Percentiles rank a stretch among this genome's conserved stretches.
These are phyloP conservation scores for Colletotrichum tropicale DNA, from an alignment of 2,329 filamentous ascomycete species.

Conservation along the genomic window DNA sequence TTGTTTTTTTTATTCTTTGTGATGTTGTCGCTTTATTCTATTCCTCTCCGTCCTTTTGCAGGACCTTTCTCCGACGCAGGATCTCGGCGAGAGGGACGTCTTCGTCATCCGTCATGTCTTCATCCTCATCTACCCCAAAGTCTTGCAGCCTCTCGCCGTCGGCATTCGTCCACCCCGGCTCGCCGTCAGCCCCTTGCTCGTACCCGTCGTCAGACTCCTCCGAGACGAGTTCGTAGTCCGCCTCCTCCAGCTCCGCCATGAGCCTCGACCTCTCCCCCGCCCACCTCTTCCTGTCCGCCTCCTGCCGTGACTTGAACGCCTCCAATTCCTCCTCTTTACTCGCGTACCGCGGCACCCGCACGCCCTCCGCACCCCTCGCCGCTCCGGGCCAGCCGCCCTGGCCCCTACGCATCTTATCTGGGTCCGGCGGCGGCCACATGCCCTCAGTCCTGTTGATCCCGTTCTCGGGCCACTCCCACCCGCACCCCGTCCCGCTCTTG, in stretches of 20 bases:
- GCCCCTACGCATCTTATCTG: slow-evolving; percentile 59
- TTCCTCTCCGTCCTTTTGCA: slow-evolving; percentile 31
- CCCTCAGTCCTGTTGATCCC: slow-evolving; percentile 71
- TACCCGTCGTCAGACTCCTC: slow-evolving; percentile 65
- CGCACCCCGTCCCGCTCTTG: slow-evolving; percentile 40
- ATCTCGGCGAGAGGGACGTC: slow-evolving; percentile 75
- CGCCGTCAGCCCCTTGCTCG: slow-evolving; percentile 47
- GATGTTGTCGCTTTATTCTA: neutral
- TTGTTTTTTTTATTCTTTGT: slow-evolving; percentile 20
- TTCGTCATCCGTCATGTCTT: slow-evolving; percentile 50
- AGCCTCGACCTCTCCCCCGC: slow-evolving; percentile 37
- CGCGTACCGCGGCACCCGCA: slow-evolving; percentile 35
- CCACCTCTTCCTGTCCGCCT: slow-evolving; percentile 47
- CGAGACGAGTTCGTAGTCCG: slow-evolving; percentile 50
- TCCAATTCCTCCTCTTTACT: slow-evolving; percentile 49
- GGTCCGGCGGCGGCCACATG: slow-evolving; percentile 69
- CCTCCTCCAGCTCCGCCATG: slow-evolving; percentile 56
- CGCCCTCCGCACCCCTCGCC: slow-evolving; percentile 34
- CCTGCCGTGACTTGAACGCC: slow-evolving; percentile 56
- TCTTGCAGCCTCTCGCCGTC: slow-evolving; percentile 78
- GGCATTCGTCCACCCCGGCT: slow-evolving; percentile 71
- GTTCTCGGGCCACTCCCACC: slow-evolving; percentile 75
- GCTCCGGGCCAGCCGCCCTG: slow-evolving; percentile 39
- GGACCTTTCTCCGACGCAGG: slow-evolving; percentile 57
- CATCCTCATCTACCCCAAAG: slow-evolving; percentile 82